Evolutionary conservation across 2,329 filamentous ascomycete species (phyloP), one percentile per base, ranked within the genome.

Genomic region (Pseudonectria foliicola): DNA sequence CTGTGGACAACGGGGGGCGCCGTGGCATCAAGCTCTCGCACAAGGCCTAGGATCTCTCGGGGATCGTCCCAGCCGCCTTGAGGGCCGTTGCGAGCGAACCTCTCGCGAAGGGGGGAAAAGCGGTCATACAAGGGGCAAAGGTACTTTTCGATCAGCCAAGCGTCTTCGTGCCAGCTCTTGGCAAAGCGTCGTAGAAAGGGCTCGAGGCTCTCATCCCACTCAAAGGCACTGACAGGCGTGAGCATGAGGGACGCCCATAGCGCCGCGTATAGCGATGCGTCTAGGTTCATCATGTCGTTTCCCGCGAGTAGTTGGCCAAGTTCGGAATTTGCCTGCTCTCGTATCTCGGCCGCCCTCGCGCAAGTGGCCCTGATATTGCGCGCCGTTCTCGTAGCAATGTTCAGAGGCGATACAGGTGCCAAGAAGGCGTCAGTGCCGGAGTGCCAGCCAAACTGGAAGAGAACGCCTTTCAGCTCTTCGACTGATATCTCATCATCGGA

Each of bases 331-430:
- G 41, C 48, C 29, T 49, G 34, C 25, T 56, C 47, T 23, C 54
- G 54, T 13, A 56, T 38, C 25, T 54, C 53, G 18, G 54, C 36
- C 8, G 53, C 50, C 26, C 53, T 52, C 6, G 50, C 46, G 31
- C 52, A 87, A 1, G 84, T 85, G 29, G 79, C 79, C 49, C 84
- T 71, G 45, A 96, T 89, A 59, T 94, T 95, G 48, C 82, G 79
- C 11, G 59, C 58, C 8, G 82, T 84, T 34, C 88, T 79, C 48
- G 85, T 68, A 7, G 88, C 77, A 45, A 95, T 77, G 36, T 82
- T 74, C 3, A 75, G 65, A 2, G 77, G 75, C 1, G 70, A 65
- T 1, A 85, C 80, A 8, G 83, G 75, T 4, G 68, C 66, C 13
- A 94, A 66, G 46, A 82, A 82, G 6, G 59, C 55, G 11, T 63